Base-by-base conservation (phyloP, 371 early-diverging fungal species). In the Racocetra persica region DNA sequence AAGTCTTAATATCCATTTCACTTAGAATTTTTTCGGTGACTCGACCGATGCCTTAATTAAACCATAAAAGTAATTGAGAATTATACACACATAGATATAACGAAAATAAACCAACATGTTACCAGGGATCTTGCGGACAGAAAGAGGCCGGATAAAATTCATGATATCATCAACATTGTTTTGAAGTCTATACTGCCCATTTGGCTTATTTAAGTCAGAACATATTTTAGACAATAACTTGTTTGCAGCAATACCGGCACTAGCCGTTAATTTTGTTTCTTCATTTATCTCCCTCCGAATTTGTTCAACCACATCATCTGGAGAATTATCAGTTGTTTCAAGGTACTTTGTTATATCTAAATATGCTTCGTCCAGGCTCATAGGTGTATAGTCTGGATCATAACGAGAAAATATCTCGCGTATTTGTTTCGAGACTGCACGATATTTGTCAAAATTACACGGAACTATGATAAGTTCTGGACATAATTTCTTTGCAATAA, bases 201-300 rank as follows among this genome's bases (percentile, higher is more conserved):
- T 92, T 4, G 93, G 93, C 71, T 93, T 93, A 57, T 92, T 89
- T 0, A 89, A 80, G 71, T 92, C 91, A 54, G 90, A 88, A 59
- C 91, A 90, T 10, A 82, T 57, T 71, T 92, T 91, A 8, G 91
- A 87, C 8, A 92, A 83, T 82, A 87, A 84, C 84, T 83, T 86
- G 80, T 91, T 92, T n/a, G 89, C 85, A 45, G 87, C 93, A 69
- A 93, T 90, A 18, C 92, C 93, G 38, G 92, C 93, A 81, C 91
- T 91, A 1, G 92, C 92, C 62, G 91, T 91, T 55, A 91, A 69
- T 69, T 83, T 81, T 11, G 93, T 90, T 38, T 82, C 73, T 81
- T 87, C 81, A 59, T 86, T 85, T 8, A 93, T 92, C 80, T 90
- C 88, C 1, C 63, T 73, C 51, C 93, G 84, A 22, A 93, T 89